phyloP scores from a whole-genome alignment of 2,329 filamentous ascomycete genomes.

The Rhexocercosporidium sp. region DNA sequence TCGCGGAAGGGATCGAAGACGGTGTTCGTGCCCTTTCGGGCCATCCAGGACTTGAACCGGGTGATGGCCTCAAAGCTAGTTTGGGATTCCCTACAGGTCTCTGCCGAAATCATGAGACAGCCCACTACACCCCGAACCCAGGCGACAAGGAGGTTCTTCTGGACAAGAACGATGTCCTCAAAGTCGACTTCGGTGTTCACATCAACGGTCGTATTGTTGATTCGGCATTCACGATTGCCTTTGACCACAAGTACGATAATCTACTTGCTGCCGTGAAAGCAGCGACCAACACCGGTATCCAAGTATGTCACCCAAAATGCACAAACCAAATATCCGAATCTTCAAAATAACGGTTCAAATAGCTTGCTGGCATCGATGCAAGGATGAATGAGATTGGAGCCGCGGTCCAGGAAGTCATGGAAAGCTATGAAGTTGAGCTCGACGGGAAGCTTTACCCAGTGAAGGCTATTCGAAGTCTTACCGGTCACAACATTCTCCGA shows the following conservation, averaged over 20 bases:
- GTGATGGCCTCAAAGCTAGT: constrained; percentile 55
- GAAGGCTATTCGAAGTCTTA: constrained; percentile 57
- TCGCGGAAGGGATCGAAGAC: constrained; percentile 60
- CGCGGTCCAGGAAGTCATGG: constrained; percentile 63
- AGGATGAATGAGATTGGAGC: constrained; percentile 58
- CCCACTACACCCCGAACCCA: constrained; percentile 62
- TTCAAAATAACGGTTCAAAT: constrained; percentile 8
- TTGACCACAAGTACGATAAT: constrained; percentile 76
- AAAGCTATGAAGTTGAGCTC: constrained; percentile 62
- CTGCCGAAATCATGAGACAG: constrained; percentile 57
- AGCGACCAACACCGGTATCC: constrained; percentile 67
- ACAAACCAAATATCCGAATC: not conserved
- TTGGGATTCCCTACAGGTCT: constrained; percentile 62
- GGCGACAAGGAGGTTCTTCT: constrained; percentile 72
- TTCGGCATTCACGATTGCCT: constrained; percentile 79
- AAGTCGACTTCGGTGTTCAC: constrained; percentile 83
- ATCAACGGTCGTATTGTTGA: constrained; percentile 82
- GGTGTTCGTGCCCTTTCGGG: constrained; percentile 55
- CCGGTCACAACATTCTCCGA: constrained; percentile 58
- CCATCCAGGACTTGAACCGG: constrained; percentile 56
- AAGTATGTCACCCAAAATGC: constrained; percentile 22
- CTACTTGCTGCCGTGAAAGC: constrained; percentile 75
- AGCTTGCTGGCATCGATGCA: constrained; percentile 58
- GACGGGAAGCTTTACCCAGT: constrained; percentile 54
- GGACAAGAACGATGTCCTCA: constrained; percentile 77